These are phyloP conservation scores for Dryadomyces quercivorus DNA, from an alignment of 2,329 filamentous ascomycete species.

Conservation along the genomic window DNA sequence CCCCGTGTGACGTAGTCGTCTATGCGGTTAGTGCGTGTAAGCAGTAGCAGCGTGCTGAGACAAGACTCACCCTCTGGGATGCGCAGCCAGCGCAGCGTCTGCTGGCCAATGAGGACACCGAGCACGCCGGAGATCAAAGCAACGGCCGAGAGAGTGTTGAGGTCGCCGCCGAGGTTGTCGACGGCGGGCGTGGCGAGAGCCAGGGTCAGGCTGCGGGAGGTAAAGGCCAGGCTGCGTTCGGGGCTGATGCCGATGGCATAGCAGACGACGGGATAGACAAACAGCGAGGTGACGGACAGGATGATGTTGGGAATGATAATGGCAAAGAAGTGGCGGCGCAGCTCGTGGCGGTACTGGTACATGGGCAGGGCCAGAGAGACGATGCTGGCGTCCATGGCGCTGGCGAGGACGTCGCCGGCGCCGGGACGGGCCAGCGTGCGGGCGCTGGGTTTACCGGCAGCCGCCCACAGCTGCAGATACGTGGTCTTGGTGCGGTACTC, in stretches of 20 bases:
- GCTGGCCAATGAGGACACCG: slow-evolving; percentile 41
- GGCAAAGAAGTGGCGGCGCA: slow-evolving; percentile 37
- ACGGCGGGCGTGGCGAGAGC: slow-evolving; percentile 47
- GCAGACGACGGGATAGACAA: slow-evolving; percentile 45
- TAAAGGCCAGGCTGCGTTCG: slow-evolving; percentile 39
- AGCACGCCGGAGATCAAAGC: slow-evolving; percentile 48
- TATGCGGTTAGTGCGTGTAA: slow-evolving; percentile 14
- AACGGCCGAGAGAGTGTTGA: slow-evolving; percentile 41
- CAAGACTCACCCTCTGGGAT: slow-evolving; percentile 36
- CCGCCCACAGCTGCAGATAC: slow-evolving; percentile 38
- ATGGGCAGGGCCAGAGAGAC: slow-evolving; percentile 48
- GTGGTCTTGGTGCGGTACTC: slow-evolving; percentile 39
- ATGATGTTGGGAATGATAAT: slow-evolving; percentile 41
- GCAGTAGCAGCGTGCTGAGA: no score
- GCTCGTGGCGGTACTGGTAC: slow-evolving; percentile 46
- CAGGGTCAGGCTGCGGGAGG: slow-evolving; percentile 43
- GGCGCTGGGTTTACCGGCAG: slow-evolving; percentile 4
- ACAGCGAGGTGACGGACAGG: slow-evolving; percentile 39
- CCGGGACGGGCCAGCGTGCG: slow-evolving; percentile 26
- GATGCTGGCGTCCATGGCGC: slow-evolving; percentile 44
- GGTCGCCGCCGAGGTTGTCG: slow-evolving; percentile 42
- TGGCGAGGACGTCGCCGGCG: slow-evolving; percentile 43
- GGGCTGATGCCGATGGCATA: slow-evolving; percentile 41
- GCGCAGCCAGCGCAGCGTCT: slow-evolving; percentile 33
- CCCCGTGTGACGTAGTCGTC: slow-evolving; percentile 54